Percentiles rank a stretch among this genome's conserved stretches.
Evolutionary conservation across 257 asterid species (phyloP).

Genomic region (Penstemon barbatus): DNA sequence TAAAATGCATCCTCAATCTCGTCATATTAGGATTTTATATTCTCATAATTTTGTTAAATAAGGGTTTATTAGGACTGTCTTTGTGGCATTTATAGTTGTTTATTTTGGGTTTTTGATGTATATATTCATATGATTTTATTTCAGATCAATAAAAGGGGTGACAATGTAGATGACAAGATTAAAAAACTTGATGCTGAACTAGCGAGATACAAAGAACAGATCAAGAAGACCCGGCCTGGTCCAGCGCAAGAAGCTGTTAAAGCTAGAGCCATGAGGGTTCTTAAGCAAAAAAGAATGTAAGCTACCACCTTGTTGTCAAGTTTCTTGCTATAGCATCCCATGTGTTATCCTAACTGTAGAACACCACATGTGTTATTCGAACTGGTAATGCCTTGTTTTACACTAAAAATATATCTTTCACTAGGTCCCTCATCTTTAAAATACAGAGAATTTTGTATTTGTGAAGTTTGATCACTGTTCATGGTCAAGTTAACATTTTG

Average conservation of each 20-base stretch:
- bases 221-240: slow-evolving; percentile 93
- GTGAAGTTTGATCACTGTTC: not conserved
- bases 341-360: too few species aligned
- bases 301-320: slow-evolving; percentile 25
- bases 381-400: too few species aligned
- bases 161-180: slow-evolving; percentile 81
- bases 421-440: not conserved
- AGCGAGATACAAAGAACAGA: slow-evolving; percentile 77
- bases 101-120: slow-evolving; percentile 4
- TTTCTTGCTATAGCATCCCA: too few species aligned
- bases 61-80: not conserved
- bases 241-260: slow-evolving; percentile 98
- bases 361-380: too few species aligned
- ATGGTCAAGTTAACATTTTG: slow-evolving; percentile 12
- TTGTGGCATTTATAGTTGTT: slow-evolving; percentile 16
- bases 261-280: slow-evolving; percentile 98
- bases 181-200: slow-evolving; percentile 82
- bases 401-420: not conserved
- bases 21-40: not conserved
- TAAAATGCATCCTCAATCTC: too few species aligned
- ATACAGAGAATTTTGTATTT: not conserved
- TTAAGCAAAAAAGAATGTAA: slow-evolving; percentile 90
- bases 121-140: slow-evolving; percentile 10
- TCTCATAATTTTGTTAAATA: not conserved
- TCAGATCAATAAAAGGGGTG: slow-evolving; percentile 95